Percentiles rank a stretch among this genome's conserved stretches.
These are phyloP conservation scores for Chrysanthemum lavandulifolium DNA, from an alignment of 129 eudicot species.

Conservation along the genomic window DNA sequence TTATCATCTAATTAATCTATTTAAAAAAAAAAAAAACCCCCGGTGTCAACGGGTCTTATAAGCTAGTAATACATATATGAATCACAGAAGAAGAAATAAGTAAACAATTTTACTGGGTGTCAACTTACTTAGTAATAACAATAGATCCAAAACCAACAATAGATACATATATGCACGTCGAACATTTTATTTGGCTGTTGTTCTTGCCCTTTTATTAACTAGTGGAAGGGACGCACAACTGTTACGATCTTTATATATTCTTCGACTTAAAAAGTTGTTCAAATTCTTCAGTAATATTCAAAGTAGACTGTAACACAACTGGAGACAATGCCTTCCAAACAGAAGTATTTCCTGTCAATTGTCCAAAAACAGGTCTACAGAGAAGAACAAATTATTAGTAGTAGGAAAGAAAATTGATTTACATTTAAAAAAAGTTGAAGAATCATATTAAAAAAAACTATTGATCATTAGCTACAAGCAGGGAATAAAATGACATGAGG, in stretches of 20 bases:
- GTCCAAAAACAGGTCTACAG: constrained; percentile 31
- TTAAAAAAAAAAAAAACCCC: no score
- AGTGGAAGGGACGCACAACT: constrained; percentile 11
- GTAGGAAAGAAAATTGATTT: background rate
- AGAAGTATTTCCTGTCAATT: constrained; percentile 37
- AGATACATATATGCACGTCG: background rate
- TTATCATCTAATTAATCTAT: no score
- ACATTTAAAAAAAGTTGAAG: no score
- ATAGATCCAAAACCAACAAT: background rate
- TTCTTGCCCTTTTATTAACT: background rate
- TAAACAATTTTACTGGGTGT: no score
- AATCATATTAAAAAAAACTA: no score
- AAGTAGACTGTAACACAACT: constrained; percentile 36
- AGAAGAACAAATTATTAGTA: background rate
- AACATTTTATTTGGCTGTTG: background rate
- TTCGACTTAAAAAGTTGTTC: constrained; percentile 27
- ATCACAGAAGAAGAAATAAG: no score
- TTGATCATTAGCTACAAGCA: no score
- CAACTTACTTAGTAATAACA: background rate
- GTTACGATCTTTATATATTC: background rate
- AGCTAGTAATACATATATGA: no score
- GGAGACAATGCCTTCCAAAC: constrained; percentile 44
- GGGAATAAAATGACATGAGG: no score
- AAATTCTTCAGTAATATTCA: constrained; percentile 27
- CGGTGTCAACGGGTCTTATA: no score